phyloP scores from a whole-genome alignment of 2,329 filamentous ascomycete species.

The Fusarium subtropicale region DNA sequence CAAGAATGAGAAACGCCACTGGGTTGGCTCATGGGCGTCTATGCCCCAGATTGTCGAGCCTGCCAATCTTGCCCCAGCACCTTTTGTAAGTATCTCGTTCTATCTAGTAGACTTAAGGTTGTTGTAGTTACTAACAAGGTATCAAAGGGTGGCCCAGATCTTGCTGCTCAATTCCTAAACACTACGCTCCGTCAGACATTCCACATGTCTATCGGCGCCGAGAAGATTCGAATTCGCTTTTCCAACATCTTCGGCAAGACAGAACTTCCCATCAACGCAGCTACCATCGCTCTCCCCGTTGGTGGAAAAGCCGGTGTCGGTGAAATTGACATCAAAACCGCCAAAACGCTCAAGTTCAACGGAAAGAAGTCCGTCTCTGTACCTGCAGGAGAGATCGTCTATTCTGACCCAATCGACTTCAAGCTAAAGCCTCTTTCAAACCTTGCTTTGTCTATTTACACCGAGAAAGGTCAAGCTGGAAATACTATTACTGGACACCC shows the following conservation, averaged over 20 bases:
- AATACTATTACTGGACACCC: conserved; percentile 33
- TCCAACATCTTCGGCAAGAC: conserved; percentile 36
- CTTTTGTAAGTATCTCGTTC: conserved; percentile 15
- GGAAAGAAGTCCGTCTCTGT: conserved; percentile 21
- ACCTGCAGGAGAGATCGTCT: conserved; percentile 5
- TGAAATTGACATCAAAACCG: conserved; percentile 16
- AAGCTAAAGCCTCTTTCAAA: conserved; percentile 25
- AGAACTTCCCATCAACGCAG: conserved; percentile 17
- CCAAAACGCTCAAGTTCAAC: conserved; percentile 14
- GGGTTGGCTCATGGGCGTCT: conserved; percentile 33
- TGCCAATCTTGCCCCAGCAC: conserved; percentile 26
- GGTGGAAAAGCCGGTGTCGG: conserved; percentile 21
- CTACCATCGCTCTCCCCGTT: conserved; percentile 16
- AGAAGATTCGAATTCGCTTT: conserved; percentile 23
- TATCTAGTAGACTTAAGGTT: too few relatives aligned
- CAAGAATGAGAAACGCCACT: conserved; percentile 5
- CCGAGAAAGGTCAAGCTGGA: conserved; percentile 23
- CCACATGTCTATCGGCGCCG: conserved; percentile 21
- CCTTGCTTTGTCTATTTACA: conserved; percentile 26
- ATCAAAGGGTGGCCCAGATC: conserved; percentile 20
- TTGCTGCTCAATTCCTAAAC: conserved; percentile 22
- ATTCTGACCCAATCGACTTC: conserved; percentile 29
- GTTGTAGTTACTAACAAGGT: neutral
- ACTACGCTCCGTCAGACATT: conserved; percentile 31
- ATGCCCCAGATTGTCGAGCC: conserved; percentile 37